These are phyloP conservation scores for Lenzites betulinus DNA, from an alignment of 768 basidiomycete genomes.

Conservation along the genomic window DNA sequence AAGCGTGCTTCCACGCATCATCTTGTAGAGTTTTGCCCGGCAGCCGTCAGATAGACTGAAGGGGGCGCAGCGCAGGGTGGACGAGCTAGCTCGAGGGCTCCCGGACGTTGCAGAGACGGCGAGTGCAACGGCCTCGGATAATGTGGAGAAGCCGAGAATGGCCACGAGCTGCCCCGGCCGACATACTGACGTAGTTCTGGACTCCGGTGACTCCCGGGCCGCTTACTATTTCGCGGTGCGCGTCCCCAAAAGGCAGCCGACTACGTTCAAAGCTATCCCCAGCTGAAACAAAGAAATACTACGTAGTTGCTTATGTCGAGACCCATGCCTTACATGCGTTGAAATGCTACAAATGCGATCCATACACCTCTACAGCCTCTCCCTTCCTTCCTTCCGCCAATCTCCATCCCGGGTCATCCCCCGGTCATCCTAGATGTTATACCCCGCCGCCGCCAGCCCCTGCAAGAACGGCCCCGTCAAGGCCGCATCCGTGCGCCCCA, in stretches of 20 bases:
- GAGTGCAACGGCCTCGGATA: neutral
- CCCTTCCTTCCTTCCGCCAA: too few relatives aligned
- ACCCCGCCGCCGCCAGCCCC: constrained; percentile 19
- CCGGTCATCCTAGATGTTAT: neutral
- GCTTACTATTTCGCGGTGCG: neutral
- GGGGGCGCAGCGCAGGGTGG: neutral
- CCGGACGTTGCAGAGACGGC: too few relatives aligned
- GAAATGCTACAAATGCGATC: constrained; percentile 22
- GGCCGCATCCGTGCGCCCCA: constrained; percentile 19
- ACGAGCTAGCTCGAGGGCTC: neutral
- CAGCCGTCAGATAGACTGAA: neutral
- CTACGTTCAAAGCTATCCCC: neutral
- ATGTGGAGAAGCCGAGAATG: neutral
- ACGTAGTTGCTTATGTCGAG: neutral
- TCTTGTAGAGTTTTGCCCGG: neutral
- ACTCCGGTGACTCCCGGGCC: neutral
- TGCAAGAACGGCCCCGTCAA: constrained; percentile 27
- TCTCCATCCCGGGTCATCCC: too few relatives aligned
- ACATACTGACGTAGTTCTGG: neutral
- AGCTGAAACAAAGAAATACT: too few relatives aligned
- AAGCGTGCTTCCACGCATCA: neutral
- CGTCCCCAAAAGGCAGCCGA: neutral
- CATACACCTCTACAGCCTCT: neutral
- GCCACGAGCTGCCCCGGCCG: constrained; percentile 7
- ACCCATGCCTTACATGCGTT: constrained; percentile 6